phyloP scores from a whole-genome alignment of 2,329 filamentous ascomycete genomes.

The Talaromyces sp. region DNA sequence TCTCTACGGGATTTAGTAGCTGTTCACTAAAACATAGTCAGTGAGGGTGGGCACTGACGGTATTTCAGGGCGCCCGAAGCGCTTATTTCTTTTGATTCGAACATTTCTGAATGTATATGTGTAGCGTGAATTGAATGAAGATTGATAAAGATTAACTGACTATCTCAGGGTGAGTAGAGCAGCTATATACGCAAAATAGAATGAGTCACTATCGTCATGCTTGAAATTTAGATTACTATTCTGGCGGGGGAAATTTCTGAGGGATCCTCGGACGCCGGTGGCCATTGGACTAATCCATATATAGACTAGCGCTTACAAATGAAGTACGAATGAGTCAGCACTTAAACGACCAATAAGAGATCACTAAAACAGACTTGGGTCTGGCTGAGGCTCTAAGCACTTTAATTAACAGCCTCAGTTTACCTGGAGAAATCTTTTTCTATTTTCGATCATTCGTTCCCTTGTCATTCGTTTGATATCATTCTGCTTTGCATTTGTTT shows the following conservation, averaged over 20 bases:
- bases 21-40: constrained; percentile 20
- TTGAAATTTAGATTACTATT: background rate
- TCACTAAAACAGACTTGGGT: background rate
- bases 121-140: background rate
- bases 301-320: background rate
- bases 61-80: constrained; percentile 9
- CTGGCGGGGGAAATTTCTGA: background rate
- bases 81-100: background rate
- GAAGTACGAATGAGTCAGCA: background rate
- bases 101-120: background rate
- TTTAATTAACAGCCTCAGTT: background rate
- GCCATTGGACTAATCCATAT: background rate
- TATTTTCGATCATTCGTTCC: background rate
- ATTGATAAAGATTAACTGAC: background rate
- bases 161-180: background rate
- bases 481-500: background rate
- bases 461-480: background rate
- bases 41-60: constrained; percentile 12
- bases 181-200: background rate
- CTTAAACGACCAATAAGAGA: background rate
- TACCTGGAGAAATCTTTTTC: background rate
- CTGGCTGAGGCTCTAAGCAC: background rate
- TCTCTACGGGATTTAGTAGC: constrained; percentile 57
- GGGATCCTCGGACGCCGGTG: background rate
- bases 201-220: background rate